Evolutionary conservation across 75 land plant species (phyloP).

Genomic region (Pinus tabuliformis): DNA sequence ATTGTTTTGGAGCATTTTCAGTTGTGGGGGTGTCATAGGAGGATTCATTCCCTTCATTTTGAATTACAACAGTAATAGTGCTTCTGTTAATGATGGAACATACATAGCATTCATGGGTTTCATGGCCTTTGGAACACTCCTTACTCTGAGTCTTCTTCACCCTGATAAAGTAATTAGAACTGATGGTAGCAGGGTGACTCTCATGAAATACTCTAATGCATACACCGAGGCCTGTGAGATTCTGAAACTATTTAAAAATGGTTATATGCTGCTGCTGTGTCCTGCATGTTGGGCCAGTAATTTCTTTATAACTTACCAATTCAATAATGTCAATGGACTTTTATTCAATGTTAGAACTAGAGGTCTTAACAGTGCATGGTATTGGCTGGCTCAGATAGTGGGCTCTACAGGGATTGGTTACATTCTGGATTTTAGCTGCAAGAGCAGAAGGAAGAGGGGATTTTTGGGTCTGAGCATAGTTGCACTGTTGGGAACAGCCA

Average conservation of each 20-base stretch:
- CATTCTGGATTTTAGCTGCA: slow-evolving; percentile 57
- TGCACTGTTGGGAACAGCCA: slow-evolving; percentile 44
- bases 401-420: slow-evolving; percentile 71
- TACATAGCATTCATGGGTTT: slow-evolving; percentile 37
- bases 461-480: slow-evolving; percentile 54
- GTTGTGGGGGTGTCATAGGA: slow-evolving; percentile 26
- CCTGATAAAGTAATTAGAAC: slow-evolving; percentile 56
- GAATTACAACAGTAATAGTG: slow-evolving; percentile 15
- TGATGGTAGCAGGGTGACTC: slow-evolving; percentile 50
- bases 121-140: slow-evolving; percentile 42
- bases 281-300: slow-evolving; percentile 88
- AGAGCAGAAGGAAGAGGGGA: slow-evolving; percentile 62
- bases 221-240: slow-evolving; percentile 48
- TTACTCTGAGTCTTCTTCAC: slow-evolving; percentile 56
- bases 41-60: slow-evolving; percentile 32
- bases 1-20: slow-evolving; percentile 44
- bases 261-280: slow-evolving; percentile 65
- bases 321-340: slow-evolving; percentile 65
- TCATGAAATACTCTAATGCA: slow-evolving; percentile 36
- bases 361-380: slow-evolving; percentile 77
- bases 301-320: slow-evolving; percentile 84
- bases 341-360: slow-evolving; percentile 69
- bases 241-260: slow-evolving; percentile 57
- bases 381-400: slow-evolving; percentile 86
- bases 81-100: slow-evolving; percentile 19